phyloP scores from a whole-genome alignment of 306 rosid species.

The Fagus sylvatica region DNA sequence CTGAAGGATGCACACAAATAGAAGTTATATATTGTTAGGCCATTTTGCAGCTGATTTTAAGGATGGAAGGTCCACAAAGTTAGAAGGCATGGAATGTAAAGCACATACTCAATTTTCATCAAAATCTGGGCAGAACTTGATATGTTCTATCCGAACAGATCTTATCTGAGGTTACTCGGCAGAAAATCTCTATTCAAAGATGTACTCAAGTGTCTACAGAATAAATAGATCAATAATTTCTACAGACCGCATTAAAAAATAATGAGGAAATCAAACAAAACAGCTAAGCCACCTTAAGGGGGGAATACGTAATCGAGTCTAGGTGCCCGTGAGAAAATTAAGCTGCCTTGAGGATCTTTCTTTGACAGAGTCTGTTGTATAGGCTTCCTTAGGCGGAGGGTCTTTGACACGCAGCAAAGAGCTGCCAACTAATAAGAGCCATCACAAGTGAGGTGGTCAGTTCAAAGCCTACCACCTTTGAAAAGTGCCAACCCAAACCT shows the following conservation, averaged over 20 bases:
- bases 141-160: slow-evolving; percentile 1
- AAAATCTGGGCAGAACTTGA: background rate
- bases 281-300: background rate
- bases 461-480: slow-evolving; percentile 90
- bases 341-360: background rate
- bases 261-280: background rate
- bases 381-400: slow-evolving; percentile 58
- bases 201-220: background rate
- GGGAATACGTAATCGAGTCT: background rate
- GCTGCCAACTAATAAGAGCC: slow-evolving; percentile 94
- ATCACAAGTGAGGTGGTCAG: slow-evolving; percentile 82
- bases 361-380: background rate
- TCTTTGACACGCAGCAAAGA: slow-evolving; percentile 88
- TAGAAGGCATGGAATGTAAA: background rate
- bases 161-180: background rate
- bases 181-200: background rate
- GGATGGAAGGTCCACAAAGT: background rate
- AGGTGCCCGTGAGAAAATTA: background rate
- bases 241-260: slow-evolving; percentile 7
- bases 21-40: background rate
- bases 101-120: background rate
- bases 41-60: background rate
- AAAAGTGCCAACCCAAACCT: slow-evolving; percentile 90
- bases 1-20: background rate
- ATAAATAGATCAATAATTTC: background rate